Evolutionary conservation across 768 basidiomycete species (phyloP).

Genomic region (Cytidiella melzeri): DNA sequence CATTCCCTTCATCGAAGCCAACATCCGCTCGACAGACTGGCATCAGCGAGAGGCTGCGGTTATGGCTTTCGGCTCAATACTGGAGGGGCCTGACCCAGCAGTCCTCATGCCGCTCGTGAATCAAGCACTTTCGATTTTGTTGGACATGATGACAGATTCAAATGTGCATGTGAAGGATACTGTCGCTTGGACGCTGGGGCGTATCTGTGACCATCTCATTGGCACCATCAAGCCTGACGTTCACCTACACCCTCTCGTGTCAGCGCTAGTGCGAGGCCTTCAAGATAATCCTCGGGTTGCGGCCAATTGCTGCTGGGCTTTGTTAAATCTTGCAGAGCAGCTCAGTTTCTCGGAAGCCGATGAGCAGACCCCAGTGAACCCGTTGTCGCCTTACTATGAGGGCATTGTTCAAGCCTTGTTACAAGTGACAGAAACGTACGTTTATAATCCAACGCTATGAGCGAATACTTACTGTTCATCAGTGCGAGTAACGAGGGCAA

Average conservation of each 20-base stretch:
- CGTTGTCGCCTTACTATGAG: constrained; percentile 86
- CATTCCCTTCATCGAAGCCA: constrained; percentile 95
- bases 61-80: constrained; percentile 97
- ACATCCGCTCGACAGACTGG: constrained; percentile 93
- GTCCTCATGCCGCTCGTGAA: constrained; percentile 87
- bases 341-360: constrained; percentile 66
- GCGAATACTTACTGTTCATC: not conserved
- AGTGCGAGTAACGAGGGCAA: constrained; percentile 86
- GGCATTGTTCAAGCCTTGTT: constrained; percentile 81
- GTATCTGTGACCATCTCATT: constrained; percentile 89
- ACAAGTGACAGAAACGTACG: constrained; percentile 81
- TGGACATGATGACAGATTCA: constrained; percentile 90
- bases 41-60: constrained; percentile 93
- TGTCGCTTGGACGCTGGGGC: constrained; percentile 94
- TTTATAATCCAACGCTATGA: constrained; percentile 9
- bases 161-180: constrained; percentile 91
- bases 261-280: constrained; percentile 77
- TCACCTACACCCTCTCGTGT: constrained; percentile 77
- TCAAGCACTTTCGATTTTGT: constrained; percentile 89
- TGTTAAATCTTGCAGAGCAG: constrained; percentile 95
- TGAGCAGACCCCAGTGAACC: constrained; percentile 49
- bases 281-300: constrained; percentile 79
- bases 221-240: constrained; percentile 82
- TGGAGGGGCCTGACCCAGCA: constrained; percentile 89
- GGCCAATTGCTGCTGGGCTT: constrained; percentile 91